A percentile compares a stretch with the other conserved stretches of the same genome.
Evolutionary conservation across 139 green algal species (phyloP).

Genomic region (Chlorella sp.): DNA sequence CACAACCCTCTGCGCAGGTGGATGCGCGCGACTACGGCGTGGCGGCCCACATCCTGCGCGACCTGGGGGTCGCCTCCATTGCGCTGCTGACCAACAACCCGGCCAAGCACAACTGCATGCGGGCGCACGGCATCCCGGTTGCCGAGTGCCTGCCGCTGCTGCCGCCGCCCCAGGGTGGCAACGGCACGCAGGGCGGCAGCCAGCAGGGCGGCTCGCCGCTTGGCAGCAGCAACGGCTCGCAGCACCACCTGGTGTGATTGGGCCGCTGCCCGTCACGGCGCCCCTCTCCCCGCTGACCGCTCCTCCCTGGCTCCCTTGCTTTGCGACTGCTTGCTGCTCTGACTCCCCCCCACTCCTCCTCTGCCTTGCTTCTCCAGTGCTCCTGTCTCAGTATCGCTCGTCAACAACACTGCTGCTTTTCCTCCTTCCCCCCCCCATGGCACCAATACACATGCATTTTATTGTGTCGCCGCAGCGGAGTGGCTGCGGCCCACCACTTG

Average conservation of each 20-base stretch:
- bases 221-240: neutral
- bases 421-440: too few species aligned
- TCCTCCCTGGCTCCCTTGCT: too few species aligned
- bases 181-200: too few species aligned
- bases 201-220: neutral
- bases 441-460: too few species aligned
- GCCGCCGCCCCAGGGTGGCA: neutral
- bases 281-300: too few species aligned
- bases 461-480: too few species aligned
- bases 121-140: slow-evolving; percentile 45
- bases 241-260: slow-evolving; percentile 7
- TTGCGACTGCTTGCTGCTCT: neutral
- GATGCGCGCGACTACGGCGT: slow-evolving; percentile 94
- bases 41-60: slow-evolving; percentile 90
- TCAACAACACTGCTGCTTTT: neutral
- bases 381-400: neutral
- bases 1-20: slow-evolving; percentile 71
- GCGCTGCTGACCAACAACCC: slow-evolving; percentile 95
- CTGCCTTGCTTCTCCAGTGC: neutral
- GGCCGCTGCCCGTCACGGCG: too few species aligned
- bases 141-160: slow-evolving; percentile 1
- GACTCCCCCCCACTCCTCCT: neutral
- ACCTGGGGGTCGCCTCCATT: slow-evolving; percentile 82
- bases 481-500: too few species aligned
- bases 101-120: slow-evolving; percentile 78